Base-by-base conservation (phyloP, 2,329 filamentous ascomycete genomes). In the Aureobasidium musti region DNA sequence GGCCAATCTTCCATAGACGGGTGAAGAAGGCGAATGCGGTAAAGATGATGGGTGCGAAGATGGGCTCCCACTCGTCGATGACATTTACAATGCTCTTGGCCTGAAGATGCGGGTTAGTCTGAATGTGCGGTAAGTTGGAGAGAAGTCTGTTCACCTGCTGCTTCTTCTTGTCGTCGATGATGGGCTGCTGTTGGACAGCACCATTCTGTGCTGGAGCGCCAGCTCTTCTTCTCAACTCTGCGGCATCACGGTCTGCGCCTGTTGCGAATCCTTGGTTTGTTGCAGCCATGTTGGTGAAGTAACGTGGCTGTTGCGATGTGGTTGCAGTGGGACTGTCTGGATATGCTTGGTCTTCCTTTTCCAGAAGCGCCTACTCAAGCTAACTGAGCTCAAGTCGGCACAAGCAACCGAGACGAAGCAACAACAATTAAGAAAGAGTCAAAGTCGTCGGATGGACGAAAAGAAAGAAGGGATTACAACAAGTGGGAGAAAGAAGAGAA, bases 1-100 rank as follows among this genome's bases (percentile, higher is more conserved):
- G 78, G 67, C 87, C 87, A 74, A 89, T 89, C 76, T 85, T 87
- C 79, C 86, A 89, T 80, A 88, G 83, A 72, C 87, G 84, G 52
- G 86, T 89, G 77, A 89, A 88, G 77, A 89, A 83, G 68, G 87
- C 83, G 67, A 88, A 77, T 52, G 82, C 80, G 37, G 86, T 89
- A 73, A 89, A 86, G 70, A 89, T 76, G 59, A 89, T 75, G 50
- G 87, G 86, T n/a, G 85, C 86, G 76, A 87, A 82, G 69, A 89
- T 78, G 70, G 82, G 85, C 73, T 89, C 87, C 76, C 83, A 87
- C 66, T 84, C 80, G 73, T 86, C 84, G 71, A 92, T 83, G 72
- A 85, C 81, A 66, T 88, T 77, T 72, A 91, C 78, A 70, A 90
- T 76, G 28, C 85, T 86, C 71, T 85, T 82, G 52, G 79, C 72